phyloP scores from a whole-genome alignment of 208 protist species.

The Trypanosomatidae sp. region DNA sequence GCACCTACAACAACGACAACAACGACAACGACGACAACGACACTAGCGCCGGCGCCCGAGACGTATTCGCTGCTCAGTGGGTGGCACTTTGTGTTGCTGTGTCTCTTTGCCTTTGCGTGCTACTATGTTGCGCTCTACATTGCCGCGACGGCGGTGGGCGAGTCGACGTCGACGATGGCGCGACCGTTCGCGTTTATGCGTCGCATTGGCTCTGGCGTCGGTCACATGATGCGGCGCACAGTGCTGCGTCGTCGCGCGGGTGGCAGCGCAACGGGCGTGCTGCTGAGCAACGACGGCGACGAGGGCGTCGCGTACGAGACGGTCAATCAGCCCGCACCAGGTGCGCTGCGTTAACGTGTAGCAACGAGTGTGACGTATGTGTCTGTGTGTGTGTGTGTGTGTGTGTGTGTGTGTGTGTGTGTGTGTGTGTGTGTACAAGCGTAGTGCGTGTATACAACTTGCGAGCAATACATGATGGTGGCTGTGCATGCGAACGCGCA shows the following conservation, averaged over 20 bases:
- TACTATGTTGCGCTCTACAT: slow-evolving; percentile 45
- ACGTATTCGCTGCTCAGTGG: slow-evolving; percentile 23
- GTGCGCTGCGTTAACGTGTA: not conserved
- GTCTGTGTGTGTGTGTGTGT: not conserved
- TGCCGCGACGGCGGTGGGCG: slow-evolving; percentile 30
- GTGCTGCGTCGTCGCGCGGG: slow-evolving; percentile 15
- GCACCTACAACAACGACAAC: not conserved
- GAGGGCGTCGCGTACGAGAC: slow-evolving; percentile 5
- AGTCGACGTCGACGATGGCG: slow-evolving; percentile 22
- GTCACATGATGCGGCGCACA: slow-evolving; percentile 5
- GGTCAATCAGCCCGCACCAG: slow-evolving; percentile 8
- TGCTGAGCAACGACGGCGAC: slow-evolving; percentile 10
- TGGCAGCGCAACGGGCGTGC: slow-evolving; percentile 4
- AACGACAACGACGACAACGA: not conserved
- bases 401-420: not conserved
- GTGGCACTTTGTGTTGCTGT: slow-evolving; percentile 30
- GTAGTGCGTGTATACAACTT: too few species aligned
- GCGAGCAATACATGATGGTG: not conserved
- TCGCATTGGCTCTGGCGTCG: slow-evolving; percentile 7
- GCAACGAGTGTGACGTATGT: not conserved
- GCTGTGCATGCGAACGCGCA: not conserved
- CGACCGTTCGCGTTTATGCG: slow-evolving; percentile 13
- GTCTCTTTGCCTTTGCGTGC: slow-evolving; percentile 16
- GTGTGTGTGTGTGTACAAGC: not conserved
- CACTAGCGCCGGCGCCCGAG: not conserved